These are phyloP conservation scores for Podila minutissima DNA, from an alignment of 192 early-diverging fungal genomes.

Conservation along the genomic window DNA sequence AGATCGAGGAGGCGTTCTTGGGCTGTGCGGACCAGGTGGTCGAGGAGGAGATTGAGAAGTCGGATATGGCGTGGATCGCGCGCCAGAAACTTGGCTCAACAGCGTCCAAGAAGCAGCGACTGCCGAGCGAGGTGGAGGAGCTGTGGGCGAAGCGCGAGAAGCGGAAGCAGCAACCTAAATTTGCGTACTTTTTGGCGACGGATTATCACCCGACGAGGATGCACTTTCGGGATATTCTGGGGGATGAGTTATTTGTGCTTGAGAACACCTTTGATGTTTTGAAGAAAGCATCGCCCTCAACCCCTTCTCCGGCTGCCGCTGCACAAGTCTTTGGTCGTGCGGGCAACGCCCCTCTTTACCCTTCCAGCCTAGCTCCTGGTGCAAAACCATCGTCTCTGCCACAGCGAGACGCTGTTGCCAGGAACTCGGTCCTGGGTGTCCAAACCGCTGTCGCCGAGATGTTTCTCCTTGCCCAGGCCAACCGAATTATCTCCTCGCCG, in stretches of 20 bases:
- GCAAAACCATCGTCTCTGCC: neutral
- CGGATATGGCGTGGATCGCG: neutral
- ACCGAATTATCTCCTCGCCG: conserved; percentile 42
- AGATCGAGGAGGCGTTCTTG: conserved; percentile 50
- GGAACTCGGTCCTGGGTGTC: conserved; percentile 43
- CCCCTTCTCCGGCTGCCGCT: neutral
- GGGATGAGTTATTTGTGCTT: conserved; percentile 39
- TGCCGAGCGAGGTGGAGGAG: neutral
- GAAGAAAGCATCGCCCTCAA: neutral
- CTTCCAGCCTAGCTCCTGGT: too few relatives aligned
- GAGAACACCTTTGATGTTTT: conserved; percentile 26
- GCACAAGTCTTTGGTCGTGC: too few relatives aligned
- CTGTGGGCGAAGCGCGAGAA: conserved; percentile 15
- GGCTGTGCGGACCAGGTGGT: conserved; percentile 30
- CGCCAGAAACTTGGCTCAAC: neutral
- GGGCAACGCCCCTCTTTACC: too few relatives aligned
- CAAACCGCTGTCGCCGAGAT: conserved; percentile 46
- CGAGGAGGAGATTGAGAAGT: conserved; percentile 18
- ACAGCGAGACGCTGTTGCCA: conserved; percentile 26
- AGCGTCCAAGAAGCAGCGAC: neutral
- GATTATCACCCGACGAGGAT: conserved; percentile 40
- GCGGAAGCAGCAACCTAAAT: neutral
- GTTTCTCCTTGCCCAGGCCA: conserved; percentile 30
- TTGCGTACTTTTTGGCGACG: conserved; percentile 40
- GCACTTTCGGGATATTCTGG: conserved; percentile 32